Base-by-base conservation (phyloP, 2,329 filamentous ascomycete genomes). In the Tolypocladium sp. region DNA sequence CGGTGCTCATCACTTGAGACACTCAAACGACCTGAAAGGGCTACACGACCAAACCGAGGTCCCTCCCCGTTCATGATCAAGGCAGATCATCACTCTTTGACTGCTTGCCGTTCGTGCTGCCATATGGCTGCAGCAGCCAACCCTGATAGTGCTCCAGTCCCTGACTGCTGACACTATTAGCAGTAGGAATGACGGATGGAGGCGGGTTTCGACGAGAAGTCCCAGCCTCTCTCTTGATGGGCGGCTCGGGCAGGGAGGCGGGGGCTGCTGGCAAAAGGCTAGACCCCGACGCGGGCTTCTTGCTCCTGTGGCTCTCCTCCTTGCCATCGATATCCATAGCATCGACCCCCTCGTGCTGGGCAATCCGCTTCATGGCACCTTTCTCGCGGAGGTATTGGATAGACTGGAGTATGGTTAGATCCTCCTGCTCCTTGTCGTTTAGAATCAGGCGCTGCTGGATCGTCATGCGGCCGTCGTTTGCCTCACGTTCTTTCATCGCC, bases 391-490 rank as follows among this genome's bases (percentile, higher is more conserved):
- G 78, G 65, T 87, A 86, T 65, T 87, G 82, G 62, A 88, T 84
- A 7, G 83, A 85, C 69, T 85, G 82, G 57, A 88, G 78, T 62
- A 88, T 82, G 10, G 84, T 82, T 64, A 87, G 75, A 67, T 88
- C 85, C 66, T 88, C 84, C 68, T 87, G 84, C 62, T 87, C 83
- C 67, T 87, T 86, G 68, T 88, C 85, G 75, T 88, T 88, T 57
- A 87, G 75, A 60, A 83, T 79, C 58, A 88, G 73, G 49, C 85
- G 83, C 69, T 88, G 85, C 70, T 85, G 82, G 58, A 88, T 79
- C 5, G 85, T 88, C 73, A 87, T 80, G 56, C 82, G 82, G 54
- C 85, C 85, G 61, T 85, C 83, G 65, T 88, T 88, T 66, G 79
- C 78, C 66, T 85, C 84, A 60, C 84, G 81, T 69, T 87, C 85